Conservation (phyloP, 768 basidiomycete species). For the Agrocybe chaxingu region DNA sequence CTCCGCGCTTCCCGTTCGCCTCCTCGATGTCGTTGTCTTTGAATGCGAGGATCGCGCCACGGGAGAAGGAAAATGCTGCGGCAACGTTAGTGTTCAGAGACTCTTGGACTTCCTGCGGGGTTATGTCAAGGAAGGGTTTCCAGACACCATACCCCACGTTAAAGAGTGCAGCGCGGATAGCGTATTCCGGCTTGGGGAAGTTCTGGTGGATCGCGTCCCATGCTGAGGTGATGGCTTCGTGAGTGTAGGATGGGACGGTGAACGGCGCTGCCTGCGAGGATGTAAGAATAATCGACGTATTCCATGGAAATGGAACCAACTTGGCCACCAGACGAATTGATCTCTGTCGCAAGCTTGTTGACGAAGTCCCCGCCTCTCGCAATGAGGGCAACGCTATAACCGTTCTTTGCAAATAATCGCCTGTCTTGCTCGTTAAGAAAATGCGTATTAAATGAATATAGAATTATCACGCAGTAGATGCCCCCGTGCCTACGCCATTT, state of each 20-base stretch:
- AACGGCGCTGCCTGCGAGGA: conserved; percentile 51
- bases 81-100: conserved; percentile 51
- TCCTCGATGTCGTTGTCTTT: conserved; percentile 52
- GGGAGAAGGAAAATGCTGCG: conserved; percentile 62
- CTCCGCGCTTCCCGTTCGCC: conserved; percentile 53
- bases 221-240: conserved; percentile 46
- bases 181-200: conserved; percentile 46
- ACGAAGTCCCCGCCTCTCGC: conserved; percentile 53
- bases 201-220: conserved; percentile 43
- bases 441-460: not conserved
- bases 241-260: conserved; percentile 47
- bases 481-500: conserved; percentile 48
- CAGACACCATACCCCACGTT: conserved; percentile 57
- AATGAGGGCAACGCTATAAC: conserved; percentile 62
- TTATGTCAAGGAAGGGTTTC: conserved; percentile 67
- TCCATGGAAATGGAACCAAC: conserved; percentile 22
- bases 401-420: conserved; percentile 51
- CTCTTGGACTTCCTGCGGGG: conserved; percentile 51
- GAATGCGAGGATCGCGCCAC: conserved; percentile 56
- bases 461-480: conserved; percentile 44
- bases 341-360: conserved; percentile 46
- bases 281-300: not conserved
- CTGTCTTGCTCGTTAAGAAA: conserved; percentile 25
- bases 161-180: conserved; percentile 60
- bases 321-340: conserved; percentile 54